Base-by-base conservation (phyloP, 1,284 basidiomycete genomes). In the Caloboletus firmus region DNA sequence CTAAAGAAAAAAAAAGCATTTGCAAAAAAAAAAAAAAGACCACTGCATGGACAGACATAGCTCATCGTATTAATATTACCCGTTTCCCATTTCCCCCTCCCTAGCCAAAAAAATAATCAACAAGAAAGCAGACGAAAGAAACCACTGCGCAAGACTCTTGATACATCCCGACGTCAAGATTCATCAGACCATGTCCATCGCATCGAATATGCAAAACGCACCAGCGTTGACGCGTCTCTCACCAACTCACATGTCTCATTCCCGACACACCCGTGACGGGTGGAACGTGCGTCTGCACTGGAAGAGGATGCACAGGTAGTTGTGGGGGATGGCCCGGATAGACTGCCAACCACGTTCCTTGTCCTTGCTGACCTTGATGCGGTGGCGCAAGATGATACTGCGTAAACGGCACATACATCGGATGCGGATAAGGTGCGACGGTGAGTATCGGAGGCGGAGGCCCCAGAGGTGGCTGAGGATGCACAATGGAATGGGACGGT, bases 231-330 rank as follows among this genome's bases (percentile, higher is more conserved):
- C 37, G 31, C n/a, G 5, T 22, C 2, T 6, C 44, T 65, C 58
- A 65, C 64, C 64, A 65, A 26, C 49, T 65, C 30, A 57, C 65
- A 34, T 65, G 64, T 45, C 66, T 51, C 64, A 65, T 69, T 20
- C 64, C 64, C 5, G 64, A 57, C 24, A 42, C 36, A 8, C 64
- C 65, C 11, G 64, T 59, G 18, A 65, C 66, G 12, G 64, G 46
- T 4, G 54, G 13, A 24, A 51, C 39, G 26, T 65, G 60, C 20
- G 51, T n/a, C 20, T 40, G 64, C 26, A 20, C 35, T 3, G 60
- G 49, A 20, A 67, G 37, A 6, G 64, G 49, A 45, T 68, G 64
- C 22, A 59, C 36, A n/a, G 60, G 55, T 10, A 59, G 11, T 18
- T 51, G 59, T n/a, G 55, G 49, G 37, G 62, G 62, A 17, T n/a